These are phyloP conservation scores for Backusella westeae DNA, from an alignment of 192 early-diverging fungal species.

Conservation along the genomic window DNA sequence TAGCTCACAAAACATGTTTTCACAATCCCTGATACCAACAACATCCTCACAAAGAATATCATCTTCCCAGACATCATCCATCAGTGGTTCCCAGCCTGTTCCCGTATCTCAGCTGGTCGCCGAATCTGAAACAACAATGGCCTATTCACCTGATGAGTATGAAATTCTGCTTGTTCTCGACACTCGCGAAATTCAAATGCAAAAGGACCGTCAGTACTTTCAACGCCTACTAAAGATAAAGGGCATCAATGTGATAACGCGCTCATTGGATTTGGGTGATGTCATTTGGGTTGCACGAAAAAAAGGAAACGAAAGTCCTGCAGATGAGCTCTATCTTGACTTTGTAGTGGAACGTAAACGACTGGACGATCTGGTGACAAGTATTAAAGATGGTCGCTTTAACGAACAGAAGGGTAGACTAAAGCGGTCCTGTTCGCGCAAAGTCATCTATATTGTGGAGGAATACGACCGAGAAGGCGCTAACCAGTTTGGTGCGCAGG, in stretches of 20 bases:
- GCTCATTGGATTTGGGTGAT: constrained; percentile 82
- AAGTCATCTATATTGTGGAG: constrained; percentile 90
- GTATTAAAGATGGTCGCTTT: constrained; percentile 93
- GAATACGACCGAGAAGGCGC: constrained; percentile 66
- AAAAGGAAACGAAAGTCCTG: constrained; percentile 13
- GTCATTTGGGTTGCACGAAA: constrained; percentile 82
- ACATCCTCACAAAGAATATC: background rate
- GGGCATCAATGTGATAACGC: constrained; percentile 53
- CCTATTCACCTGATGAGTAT: constrained; percentile 36
- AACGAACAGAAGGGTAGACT: constrained; percentile 92
- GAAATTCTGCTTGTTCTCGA: constrained; percentile 79
- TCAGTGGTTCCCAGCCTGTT: background rate
- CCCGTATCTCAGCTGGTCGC: background rate
- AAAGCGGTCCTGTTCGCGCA: constrained; percentile 58
- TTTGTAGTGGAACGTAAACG: constrained; percentile 90
- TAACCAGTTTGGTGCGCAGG: constrained; percentile 55
- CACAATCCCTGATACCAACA: background rate
- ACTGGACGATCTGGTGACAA: constrained; percentile 87
- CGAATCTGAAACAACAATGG: background rate
- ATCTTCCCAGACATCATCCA: background rate
- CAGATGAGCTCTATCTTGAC: constrained; percentile 75
- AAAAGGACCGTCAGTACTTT: constrained; percentile 72
- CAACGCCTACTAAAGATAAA: constrained; percentile 58
- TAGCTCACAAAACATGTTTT: background rate
- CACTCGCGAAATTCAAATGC: constrained; percentile 73